Evolutionary conservation across 1,139 yeast species (phyloP).

Genomic region (Zygosaccharomyces pseudobailii): DNA sequence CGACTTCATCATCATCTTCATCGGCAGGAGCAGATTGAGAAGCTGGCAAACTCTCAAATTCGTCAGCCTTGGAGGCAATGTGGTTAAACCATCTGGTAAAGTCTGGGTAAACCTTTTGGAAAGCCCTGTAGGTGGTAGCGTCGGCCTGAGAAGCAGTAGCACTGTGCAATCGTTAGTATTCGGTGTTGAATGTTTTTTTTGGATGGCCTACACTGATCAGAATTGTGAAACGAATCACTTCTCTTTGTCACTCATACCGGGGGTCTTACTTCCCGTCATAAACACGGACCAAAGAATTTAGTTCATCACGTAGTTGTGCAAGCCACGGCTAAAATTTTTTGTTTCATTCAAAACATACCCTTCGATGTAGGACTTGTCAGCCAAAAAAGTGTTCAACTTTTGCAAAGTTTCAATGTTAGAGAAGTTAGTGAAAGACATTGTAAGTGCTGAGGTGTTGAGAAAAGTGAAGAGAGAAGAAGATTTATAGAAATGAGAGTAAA

Average conservation of each 20-base stretch:
- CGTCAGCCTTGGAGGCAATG: slow-evolving; percentile 87
- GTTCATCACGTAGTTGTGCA: slow-evolving; percentile 52
- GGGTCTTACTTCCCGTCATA: slow-evolving; percentile 93
- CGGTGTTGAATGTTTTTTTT: slow-evolving; percentile 21
- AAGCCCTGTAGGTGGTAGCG: slow-evolving; percentile 89
- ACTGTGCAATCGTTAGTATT: slow-evolving; percentile 37
- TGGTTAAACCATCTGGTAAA: slow-evolving; percentile 98
- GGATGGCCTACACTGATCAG: slow-evolving; percentile 20
- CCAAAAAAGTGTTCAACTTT: slow-evolving; percentile 81
- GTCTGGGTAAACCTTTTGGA: slow-evolving; percentile 89
- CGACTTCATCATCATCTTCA: slow-evolving; percentile 84
- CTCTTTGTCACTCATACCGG: slow-evolving; percentile 65
- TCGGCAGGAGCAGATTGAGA: slow-evolving; percentile 57
- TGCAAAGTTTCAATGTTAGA: slow-evolving; percentile 76
- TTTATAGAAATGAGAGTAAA: background rate
- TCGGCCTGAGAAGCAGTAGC: slow-evolving; percentile 92
- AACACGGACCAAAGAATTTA: slow-evolving; percentile 83
- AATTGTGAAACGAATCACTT: slow-evolving; percentile 15
- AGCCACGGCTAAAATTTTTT: background rate
- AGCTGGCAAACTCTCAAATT: slow-evolving; percentile 81
- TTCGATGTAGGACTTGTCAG: slow-evolving; percentile 87
- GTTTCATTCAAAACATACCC: slow-evolving; percentile 57
- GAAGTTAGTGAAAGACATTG: slow-evolving; percentile 75
- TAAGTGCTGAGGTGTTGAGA: slow-evolving; percentile 10
- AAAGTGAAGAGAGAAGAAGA: background rate